Percentiles rank a stretch among this genome's conserved stretches.
These are phyloP conservation scores for Yamadazyma ubonensis DNA, from an alignment of 805 yeast species.

Conservation along the genomic window DNA sequence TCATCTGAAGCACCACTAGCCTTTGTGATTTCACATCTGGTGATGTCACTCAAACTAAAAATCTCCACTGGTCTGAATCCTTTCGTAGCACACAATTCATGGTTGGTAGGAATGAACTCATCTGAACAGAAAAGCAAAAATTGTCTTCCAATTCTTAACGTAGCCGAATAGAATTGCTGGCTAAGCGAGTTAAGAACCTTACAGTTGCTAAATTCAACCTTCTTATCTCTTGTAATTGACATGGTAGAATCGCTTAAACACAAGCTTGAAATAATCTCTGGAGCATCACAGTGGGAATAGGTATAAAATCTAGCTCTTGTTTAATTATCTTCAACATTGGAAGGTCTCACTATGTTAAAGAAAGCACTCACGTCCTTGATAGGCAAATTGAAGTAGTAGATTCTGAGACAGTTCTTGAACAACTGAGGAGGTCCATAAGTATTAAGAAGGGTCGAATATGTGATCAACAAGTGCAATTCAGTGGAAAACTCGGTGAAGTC, in stretches of 20 bases:
- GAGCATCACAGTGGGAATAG: slow-evolving; percentile 34
- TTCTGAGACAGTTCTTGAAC: slow-evolving; percentile 49
- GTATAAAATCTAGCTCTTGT: slow-evolving; percentile 24
- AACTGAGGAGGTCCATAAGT: slow-evolving; percentile 53
- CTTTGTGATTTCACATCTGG: slow-evolving; percentile 34
- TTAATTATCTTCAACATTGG: slow-evolving; percentile 18
- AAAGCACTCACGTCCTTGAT: slow-evolving; percentile 22
- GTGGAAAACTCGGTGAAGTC: slow-evolving; percentile 66
- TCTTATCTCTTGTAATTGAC: slow-evolving; percentile 36
- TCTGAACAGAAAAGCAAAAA: slow-evolving; percentile 54
- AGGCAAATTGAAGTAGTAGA: slow-evolving; percentile 54
- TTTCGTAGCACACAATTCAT: slow-evolving; percentile 23
- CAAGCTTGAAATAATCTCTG: slow-evolving; percentile 32
- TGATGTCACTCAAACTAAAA: slow-evolving; percentile 31
- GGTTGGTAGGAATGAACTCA: slow-evolving; percentile 20
- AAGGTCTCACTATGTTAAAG: slow-evolving; percentile 21
- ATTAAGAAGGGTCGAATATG: slow-evolving; percentile 36
- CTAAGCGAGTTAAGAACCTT: slow-evolving; percentile 48
- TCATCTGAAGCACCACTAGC: slow-evolving; percentile 32
- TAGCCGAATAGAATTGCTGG: slow-evolving; percentile 57
- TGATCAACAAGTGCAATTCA: slow-evolving; percentile 17
- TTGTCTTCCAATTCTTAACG: slow-evolving; percentile 67
- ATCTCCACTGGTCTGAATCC: slow-evolving; percentile 37
- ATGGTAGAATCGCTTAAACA: slow-evolving; percentile 36
- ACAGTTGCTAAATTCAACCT: slow-evolving; percentile 35